Evolutionary conservation across 345 rosid species (phyloP).

Genomic region (Microthlaspi erraticum): DNA sequence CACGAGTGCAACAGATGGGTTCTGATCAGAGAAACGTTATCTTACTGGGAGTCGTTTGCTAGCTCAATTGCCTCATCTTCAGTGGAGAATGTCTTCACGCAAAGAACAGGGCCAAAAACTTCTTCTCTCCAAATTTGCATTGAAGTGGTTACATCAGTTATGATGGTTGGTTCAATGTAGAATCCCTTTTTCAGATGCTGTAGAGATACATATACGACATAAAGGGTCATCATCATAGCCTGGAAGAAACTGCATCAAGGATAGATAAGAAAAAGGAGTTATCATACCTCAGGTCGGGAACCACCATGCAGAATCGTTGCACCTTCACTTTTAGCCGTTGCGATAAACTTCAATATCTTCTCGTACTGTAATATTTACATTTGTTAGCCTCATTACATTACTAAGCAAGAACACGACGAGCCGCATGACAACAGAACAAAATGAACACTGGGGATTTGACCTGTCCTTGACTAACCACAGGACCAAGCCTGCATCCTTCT

Average conservation of each 20-base stretch:
- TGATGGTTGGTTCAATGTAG: conserved; percentile 81
- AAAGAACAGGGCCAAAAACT: conserved; percentile 95
- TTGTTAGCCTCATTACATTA: conserved; percentile 26
- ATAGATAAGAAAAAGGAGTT: conserved; percentile 5
- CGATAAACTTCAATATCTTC: conserved; percentile 70
- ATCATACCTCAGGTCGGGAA: conserved; percentile 69
- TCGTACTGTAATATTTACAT: conserved; percentile 61
- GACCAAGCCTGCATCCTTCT: conserved; percentile 95
- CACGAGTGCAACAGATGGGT: not conserved
- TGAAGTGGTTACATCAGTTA: conserved; percentile 74
- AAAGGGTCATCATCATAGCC: conserved; percentile 22
- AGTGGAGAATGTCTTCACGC: conserved; percentile 76
- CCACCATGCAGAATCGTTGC: conserved; percentile 86
- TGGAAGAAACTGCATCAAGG: conserved; percentile 21
- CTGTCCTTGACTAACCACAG: conserved; percentile 82
- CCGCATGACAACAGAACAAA: conserved; percentile 9
- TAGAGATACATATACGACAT: conserved; percentile 1
- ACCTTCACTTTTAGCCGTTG: conserved; percentile 86
- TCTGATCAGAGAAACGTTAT: conserved; percentile 30
- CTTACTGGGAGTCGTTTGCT: conserved; percentile 94
- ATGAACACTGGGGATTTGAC: conserved; percentile 43
- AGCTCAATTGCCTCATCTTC: conserved; percentile 97
- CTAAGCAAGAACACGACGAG: conserved; percentile 16
- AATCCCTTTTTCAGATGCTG: conserved; percentile 87
- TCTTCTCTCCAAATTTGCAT: conserved; percentile 99